Evolutionary conservation across 305 asterid species (phyloP), one percentile per base, ranked within the genome.

Genomic region (Fraxinus paxiana): DNA sequence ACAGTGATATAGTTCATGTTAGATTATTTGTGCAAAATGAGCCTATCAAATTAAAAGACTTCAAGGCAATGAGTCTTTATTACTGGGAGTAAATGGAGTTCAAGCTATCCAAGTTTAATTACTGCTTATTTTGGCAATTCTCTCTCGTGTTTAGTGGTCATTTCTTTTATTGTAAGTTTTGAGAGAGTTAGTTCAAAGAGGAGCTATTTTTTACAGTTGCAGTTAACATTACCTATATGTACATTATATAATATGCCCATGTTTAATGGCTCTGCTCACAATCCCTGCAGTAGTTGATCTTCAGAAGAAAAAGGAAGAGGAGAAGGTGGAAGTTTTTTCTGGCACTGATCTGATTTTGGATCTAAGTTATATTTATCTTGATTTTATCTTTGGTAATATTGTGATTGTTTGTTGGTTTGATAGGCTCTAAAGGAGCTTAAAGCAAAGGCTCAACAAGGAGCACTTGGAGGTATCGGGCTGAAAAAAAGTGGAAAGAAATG

Each of bases 401-500:
- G 8, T 30, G 12, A 38, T 5, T 51, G 28, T 82, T 10, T 77
- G 79, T 28, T 43, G 5, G 35, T 35, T 35, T 80, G 77, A 7
- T 90, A 94, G 98, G 97, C 97, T 20, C 89, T 93, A 3, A 95
- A 90, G 92, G 98, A 95, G 72, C 95, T 93, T 28, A 91, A 88
- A 86, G 90, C 94, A n/a, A 95, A 93, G 90, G 98, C 98, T 83
- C 87, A 88, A 77, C 92, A 94, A 77, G 96, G 97, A 51, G 77
- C 97, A 4, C 79, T 95, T 75, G 98, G 98, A 73, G 98, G 97
- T 73, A 6, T 97, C 6, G 99, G 99, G 56, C 87, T 95, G 90
- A 95, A 95, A 91, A 93, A 93, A 84, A 95, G 99, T 79, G 98
- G 98, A 83, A 95, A 95, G 88, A 92, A 95, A 87, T 95, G 88